These are phyloP conservation scores for Amylocystis lapponica DNA, from an alignment of 768 basidiomycete species.

Conservation along the genomic window DNA sequence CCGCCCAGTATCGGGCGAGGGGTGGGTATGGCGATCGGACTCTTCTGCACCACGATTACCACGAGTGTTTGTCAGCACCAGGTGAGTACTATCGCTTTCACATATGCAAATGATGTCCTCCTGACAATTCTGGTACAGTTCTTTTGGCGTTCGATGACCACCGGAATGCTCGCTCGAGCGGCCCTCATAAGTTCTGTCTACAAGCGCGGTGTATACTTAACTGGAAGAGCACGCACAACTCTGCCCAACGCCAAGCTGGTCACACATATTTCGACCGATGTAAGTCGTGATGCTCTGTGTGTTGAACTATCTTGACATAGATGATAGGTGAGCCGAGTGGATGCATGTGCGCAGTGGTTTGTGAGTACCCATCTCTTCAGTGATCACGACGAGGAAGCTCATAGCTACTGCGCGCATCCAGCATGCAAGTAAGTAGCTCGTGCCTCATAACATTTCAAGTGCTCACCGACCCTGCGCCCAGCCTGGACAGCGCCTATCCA, in stretches of 20 bases:
- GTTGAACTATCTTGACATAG: background rate
- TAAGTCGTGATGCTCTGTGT: conserved; percentile 25
- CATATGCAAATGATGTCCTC: background rate
- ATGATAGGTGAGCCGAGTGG: conserved; percentile 46
- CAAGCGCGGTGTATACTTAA: conserved; percentile 59
- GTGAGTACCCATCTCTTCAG: conserved; percentile 45
- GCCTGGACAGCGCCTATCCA: conserved; percentile 72
- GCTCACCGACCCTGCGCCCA: conserved; percentile 8
- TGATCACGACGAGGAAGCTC: too few species aligned
- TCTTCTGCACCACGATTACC: conserved; percentile 43
- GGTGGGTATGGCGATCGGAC: conserved; percentile 52
- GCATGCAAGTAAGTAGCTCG: conserved; percentile 31
- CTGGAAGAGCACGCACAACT: conserved; percentile 57
- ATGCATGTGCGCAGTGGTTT: conserved; percentile 68
- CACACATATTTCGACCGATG: conserved; percentile 63
- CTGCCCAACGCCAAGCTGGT: conserved; percentile 57
- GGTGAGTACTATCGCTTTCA: conserved; percentile 29
- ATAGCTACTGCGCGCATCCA: conserved; percentile 14
- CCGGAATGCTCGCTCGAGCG: conserved; percentile 58
- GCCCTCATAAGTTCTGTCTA: conserved; percentile 69
- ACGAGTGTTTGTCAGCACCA: conserved; percentile 60
- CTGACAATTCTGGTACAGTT: conserved; percentile 33
- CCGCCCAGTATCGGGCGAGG: conserved; percentile 46
- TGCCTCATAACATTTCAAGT: conserved; percentile 1
- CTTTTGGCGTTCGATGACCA: conserved; percentile 65